Evolutionary conservation across 192 early-diverging fungal species (phyloP).

Genomic region (Spizellomyces punctatus): DNA sequence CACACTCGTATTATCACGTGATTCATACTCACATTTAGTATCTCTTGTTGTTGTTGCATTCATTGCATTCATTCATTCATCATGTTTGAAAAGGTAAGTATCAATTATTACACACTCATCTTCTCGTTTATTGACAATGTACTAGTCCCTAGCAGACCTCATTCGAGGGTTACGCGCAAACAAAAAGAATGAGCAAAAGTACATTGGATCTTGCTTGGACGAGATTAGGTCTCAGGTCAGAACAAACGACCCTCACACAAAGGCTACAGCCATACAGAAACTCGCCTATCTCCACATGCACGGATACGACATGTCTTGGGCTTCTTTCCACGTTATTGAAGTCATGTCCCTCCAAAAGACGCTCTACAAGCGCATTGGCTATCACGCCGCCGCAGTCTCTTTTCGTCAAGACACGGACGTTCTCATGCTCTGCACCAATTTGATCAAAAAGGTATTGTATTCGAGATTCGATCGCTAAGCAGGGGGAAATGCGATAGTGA

Average conservation of each 20-base stretch:
- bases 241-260: constrained; percentile 80
- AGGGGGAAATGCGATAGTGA: no score
- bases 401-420: constrained; percentile 95
- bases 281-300: constrained; percentile 91
- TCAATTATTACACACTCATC: no score
- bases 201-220: constrained; percentile 81
- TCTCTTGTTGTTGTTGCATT: no score
- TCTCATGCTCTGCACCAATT: constrained; percentile 93
- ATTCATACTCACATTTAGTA: no score
- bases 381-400: constrained; percentile 85
- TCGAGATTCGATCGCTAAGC: no score
- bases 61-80: no score
- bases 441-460: constrained; percentile 92
- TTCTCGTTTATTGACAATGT: background rate
- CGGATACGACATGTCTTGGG: constrained; percentile 97
- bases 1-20: no score
- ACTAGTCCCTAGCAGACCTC: constrained; percentile 64
- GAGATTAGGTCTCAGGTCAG: constrained; percentile 90
- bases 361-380: constrained; percentile 86
- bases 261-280: constrained; percentile 88
- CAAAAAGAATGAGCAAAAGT: constrained; percentile 68
- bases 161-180: constrained; percentile 88
- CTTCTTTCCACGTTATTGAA: constrained; percentile 93
- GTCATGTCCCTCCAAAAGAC: constrained; percentile 92
- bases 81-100: constrained; percentile 12